Evolutionary conservation across 495 filamentous ascomycete genomes (phyloP).

Genomic region (Saxispiralis lemnorum): DNA sequence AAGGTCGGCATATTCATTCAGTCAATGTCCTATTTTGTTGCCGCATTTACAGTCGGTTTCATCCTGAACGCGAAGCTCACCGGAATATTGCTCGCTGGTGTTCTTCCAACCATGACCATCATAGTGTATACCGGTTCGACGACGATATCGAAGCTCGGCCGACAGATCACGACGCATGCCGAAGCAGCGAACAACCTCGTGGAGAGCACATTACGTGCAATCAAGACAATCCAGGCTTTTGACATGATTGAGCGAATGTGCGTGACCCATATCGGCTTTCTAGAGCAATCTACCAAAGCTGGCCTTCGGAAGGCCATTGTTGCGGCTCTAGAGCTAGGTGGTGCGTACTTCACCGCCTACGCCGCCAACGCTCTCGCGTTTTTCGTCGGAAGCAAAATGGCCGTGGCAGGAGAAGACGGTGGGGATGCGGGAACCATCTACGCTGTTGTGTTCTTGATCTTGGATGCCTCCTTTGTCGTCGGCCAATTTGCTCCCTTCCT

Average conservation of each 20-base stretch:
- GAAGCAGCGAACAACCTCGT: conserved; percentile 29
- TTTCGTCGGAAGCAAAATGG: conserved; percentile 32
- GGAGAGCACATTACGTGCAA: conserved; percentile 31
- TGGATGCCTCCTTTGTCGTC: conserved; percentile 27
- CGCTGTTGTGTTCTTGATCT: conserved; percentile 33
- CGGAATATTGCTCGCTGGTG: conserved; percentile 25
- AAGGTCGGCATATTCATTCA: conserved; percentile 35
- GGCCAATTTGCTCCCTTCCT: conserved; percentile 29
- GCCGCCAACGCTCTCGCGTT: conserved; percentile 35
- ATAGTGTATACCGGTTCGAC: conserved; percentile 24
- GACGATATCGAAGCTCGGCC: conserved; percentile 17
- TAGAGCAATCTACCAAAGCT: conserved; percentile 14
- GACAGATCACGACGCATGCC: conserved; percentile 7
- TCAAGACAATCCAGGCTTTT: conserved; percentile 38
- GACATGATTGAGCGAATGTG: conserved; percentile 28
- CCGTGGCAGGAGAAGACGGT: conserved; percentile 19
- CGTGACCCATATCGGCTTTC: conserved; percentile 23
- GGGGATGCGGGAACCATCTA: conserved; percentile 32
- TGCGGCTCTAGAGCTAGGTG: conserved; percentile 23
- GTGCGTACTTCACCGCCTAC: conserved; percentile 30
- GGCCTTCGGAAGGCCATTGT: conserved; percentile 20
- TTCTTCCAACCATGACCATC: conserved; percentile 27
- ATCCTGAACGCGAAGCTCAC: conserved; percentile 32
- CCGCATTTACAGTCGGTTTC: conserved; percentile 35
- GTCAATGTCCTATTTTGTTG: conserved; percentile 31